Base-by-base conservation (phyloP, 805 yeast genomes). In the Suhomyces prunicola region DNA sequence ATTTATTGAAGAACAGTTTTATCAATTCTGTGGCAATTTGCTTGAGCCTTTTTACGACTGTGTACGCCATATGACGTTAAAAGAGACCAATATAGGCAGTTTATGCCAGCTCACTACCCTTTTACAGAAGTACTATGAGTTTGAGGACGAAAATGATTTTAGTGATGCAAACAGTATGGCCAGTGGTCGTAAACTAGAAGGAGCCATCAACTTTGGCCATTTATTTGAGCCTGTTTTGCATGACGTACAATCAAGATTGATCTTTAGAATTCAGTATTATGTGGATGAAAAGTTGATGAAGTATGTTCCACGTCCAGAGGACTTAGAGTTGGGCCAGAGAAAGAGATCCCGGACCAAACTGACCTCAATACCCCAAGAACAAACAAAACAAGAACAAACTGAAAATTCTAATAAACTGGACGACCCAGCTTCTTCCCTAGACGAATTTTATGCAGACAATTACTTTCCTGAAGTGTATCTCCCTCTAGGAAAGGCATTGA, bases 31-130 rank as follows among this genome's bases (percentile, higher is more conserved):
- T 54, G 81, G 79, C 46, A 77, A 76, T 23, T 60, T 90, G 3
- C 74, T 89, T 31, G 97, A 90, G 36, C 94, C 97, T 0, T 70
- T 92, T 24, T 88, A 91, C 61, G 93, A 88, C 57, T 68, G 77
- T 2, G 66, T 90, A 35, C 77, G 97, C 57, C 80, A 84, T 53
- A 76, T 79, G 47, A 81, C 90, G 1, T 74, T 91, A 42, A 80
- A 86, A 53, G 97, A 92, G 65, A 73, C 79, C 12, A 85, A 84
- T 57, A 85, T 93, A 26, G 74, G 78, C 23, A 76, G 76, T 9
- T 70, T 94, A 23, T 89, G 97, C 69, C 96, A 90, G 61, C 72
- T 90, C 44, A 83, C 91, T 2, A 79, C 88, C 0, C 68, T 90
- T 33, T 70, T 91, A 27, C 87, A 84, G 52, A 83, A 83, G 57